These are phyloP conservation scores for Biscutella auriculata DNA, from an alignment of 441 rosid species.

Conservation along the genomic window DNA sequence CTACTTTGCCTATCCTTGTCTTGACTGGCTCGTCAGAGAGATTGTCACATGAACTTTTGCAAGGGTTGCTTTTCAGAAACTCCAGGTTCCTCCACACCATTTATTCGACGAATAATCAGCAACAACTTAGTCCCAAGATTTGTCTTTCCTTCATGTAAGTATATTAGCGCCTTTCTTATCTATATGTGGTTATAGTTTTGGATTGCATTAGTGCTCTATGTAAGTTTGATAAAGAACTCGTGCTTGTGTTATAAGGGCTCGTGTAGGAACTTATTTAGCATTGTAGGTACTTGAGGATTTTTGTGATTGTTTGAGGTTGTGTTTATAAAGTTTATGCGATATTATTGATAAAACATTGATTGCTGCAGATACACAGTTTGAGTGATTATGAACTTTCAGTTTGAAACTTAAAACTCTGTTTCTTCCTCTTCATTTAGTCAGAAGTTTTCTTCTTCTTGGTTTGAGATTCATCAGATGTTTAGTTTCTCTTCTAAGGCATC, in stretches of 20 bases:
- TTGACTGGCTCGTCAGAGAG: conserved; percentile 71
- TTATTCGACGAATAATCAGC: conserved; percentile 23
- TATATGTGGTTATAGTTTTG: conserved; percentile 3
- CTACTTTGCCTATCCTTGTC: conserved; percentile 67
- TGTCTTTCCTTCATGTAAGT: conserved; percentile 5
- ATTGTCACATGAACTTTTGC: conserved; percentile 37
- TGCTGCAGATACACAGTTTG: too few species aligned
- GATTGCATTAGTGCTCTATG: conserved; percentile 1
- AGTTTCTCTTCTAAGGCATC: too few species aligned
- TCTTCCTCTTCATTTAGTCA: too few species aligned
- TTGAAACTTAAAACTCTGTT: too few species aligned
- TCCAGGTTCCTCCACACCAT: not conserved
- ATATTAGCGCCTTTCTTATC: not conserved
- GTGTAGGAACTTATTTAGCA: conserved; percentile 1
- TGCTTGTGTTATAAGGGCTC: not conserved
- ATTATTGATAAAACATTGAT: too few species aligned
- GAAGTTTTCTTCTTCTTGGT: too few species aligned
- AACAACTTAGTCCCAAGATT: not conserved
- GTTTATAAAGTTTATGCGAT: not conserved
- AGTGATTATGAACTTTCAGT: too few species aligned
- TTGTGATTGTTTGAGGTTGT: not conserved
- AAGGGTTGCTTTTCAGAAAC: not conserved
- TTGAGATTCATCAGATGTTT: too few species aligned
- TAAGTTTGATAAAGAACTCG: not conserved
- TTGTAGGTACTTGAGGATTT: conserved; percentile 1